A percentile compares a stretch with the other conserved stretches of the same genome.
Conservation (phyloP, 2,329 filamentous ascomycete genomes). For the Samsoniella hepiali region DNA sequence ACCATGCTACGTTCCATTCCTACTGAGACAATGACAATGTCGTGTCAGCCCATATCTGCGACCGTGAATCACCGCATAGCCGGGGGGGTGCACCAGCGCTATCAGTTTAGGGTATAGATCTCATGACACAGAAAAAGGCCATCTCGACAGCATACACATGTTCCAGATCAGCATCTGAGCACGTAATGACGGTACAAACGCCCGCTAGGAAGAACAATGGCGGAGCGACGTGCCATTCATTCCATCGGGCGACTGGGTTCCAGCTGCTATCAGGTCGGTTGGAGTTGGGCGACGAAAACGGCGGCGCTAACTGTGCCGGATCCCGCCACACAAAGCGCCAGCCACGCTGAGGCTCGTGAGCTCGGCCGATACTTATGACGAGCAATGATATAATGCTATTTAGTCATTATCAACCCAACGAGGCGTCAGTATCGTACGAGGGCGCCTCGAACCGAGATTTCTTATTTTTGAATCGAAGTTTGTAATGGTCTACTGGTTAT, state of each 20-base stretch:
- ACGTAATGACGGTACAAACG: background rate
- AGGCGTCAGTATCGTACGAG: too few species aligned
- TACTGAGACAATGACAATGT: background rate
- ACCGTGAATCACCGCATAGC: background rate
- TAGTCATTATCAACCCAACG: too few species aligned
- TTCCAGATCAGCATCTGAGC: background rate
- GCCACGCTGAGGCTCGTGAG: background rate
- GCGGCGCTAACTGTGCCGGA: background rate
- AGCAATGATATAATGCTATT: background rate
- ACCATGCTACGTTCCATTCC: slow-evolving; percentile 4
- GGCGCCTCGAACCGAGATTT: too few species aligned
- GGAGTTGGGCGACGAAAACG: background rate
- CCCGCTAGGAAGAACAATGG: background rate
- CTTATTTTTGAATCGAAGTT: too few species aligned
- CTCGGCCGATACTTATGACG: background rate
- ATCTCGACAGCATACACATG: background rate
- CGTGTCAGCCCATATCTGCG: background rate
- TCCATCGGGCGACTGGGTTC: background rate
- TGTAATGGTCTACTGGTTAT: too few species aligned
- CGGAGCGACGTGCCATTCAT: background rate
- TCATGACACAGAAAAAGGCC: too few species aligned
- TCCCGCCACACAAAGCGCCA: background rate
- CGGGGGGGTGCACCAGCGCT: background rate
- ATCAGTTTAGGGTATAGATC: background rate
- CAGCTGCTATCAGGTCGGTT: background rate